phyloP scores from a whole-genome alignment of 768 basidiomycete genomes.

The Tricholoma bakamatsutake region DNA sequence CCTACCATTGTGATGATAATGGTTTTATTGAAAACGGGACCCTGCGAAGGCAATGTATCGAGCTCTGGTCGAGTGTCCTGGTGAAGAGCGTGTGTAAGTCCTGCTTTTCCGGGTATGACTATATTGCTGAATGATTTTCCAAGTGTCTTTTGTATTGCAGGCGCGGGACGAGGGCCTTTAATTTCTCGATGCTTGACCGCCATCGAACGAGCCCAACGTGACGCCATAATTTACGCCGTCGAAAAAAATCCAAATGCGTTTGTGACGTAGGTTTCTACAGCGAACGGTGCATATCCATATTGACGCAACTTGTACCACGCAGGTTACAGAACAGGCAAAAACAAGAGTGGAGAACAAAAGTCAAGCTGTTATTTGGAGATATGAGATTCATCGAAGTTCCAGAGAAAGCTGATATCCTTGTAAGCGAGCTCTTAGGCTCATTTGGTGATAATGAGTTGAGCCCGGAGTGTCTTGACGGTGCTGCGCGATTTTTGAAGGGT shows the following conservation, averaged over 20 bases:
- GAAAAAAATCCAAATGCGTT: constrained; percentile 97
- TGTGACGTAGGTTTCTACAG: constrained; percentile 59
- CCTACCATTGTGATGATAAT: constrained; percentile 8
- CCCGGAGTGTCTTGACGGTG: constrained; percentile 97
- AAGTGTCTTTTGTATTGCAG: constrained; percentile 86
- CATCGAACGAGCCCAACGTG: constrained; percentile 54
- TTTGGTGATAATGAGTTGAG: constrained; percentile 99
- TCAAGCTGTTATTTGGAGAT: constrained; percentile 87
- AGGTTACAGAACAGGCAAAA: constrained; percentile 83
- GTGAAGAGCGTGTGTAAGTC: constrained; percentile 57
- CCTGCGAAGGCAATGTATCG: constrained; percentile 63
- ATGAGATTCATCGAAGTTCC: constrained; percentile 85
- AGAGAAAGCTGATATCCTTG: constrained; percentile 85
- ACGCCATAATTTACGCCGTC: constrained; percentile 75
- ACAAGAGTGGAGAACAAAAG: constrained; percentile 76
- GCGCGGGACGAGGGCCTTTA: constrained; percentile 92
- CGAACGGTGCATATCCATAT: constrained; percentile 4
- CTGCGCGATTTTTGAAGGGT: constrained; percentile 91
- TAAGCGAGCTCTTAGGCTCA: constrained; percentile 93
- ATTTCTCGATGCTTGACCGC: constrained; percentile 82
- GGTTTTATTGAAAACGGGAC: not conserved
- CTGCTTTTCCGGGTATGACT: not conserved
- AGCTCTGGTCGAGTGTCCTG: constrained; percentile 70
- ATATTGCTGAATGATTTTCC: not conserved
- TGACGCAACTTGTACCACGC: constrained; percentile 7